Base-by-base conservation (phyloP, 495 filamentous ascomycete genomes). In the Tetracladium setigerum region DNA sequence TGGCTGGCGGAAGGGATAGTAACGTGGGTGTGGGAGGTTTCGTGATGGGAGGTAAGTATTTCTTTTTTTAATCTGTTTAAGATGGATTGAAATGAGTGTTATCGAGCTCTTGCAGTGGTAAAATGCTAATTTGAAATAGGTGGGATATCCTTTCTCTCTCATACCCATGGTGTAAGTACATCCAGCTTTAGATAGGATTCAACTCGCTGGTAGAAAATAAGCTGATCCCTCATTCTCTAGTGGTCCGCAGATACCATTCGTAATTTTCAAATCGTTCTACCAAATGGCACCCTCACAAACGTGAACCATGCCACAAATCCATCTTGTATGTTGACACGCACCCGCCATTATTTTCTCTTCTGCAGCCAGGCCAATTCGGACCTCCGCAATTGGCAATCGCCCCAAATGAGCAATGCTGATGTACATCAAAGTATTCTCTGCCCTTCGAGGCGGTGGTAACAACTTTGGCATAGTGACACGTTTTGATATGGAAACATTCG, bases 11-110 rank as follows among this genome's bases (percentile, higher is more conserved):
- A 11, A 67, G 79, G 34, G 63, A 68, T 30, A 52, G 66, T 0
- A 62, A 58, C 13, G 68, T 83, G 34, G 79, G 79, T 17, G 70
- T 78, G 14, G 69, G 73, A n/a, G 79, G 79, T 2, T 60, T 78
- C 5, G 61, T 63, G 16, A 64, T 78, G 13, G 75, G 75, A n/a
- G n/a, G 53, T 77, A 49, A 54, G 68, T 69, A 5, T 61, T 61
- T 7, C 30, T 69, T 10, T 15, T 15, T 17, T 37, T 64, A 1
- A 43, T 38, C 44, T 41, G 53, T 11, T n/a, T n/a, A n/a, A n/a
- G 45, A 55, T n/a, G 56, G 48, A 13, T 48, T 46, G 3, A 35
- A 37, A 5, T 62, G 70, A 18, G 44, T 17, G 33, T 47, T 15
- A 36, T 39, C 32, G 46, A 50, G 4, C 43, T 50, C 12, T 50